Evolutionary conservation across 768 basidiomycete species (phyloP).

Genomic region (Glaciozyma antarctica): DNA sequence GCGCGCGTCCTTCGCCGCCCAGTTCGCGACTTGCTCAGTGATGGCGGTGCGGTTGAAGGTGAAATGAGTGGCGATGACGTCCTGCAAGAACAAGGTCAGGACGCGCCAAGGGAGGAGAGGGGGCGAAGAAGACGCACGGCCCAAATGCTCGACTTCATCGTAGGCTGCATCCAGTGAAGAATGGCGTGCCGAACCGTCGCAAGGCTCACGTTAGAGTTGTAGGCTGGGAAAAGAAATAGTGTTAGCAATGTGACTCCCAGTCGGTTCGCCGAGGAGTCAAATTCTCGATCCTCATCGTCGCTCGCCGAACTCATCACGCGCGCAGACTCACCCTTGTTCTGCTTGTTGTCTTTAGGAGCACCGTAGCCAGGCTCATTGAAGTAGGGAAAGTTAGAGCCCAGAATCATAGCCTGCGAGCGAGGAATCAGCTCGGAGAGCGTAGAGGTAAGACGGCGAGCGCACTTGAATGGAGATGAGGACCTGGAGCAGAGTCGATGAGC

Average conservation of each 20-base stretch:
- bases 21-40: neutral
- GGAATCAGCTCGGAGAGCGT: neutral
- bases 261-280: neutral
- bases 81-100: conserved; percentile 38
- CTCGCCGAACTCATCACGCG: no score
- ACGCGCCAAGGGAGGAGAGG: neutral
- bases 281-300: neutral
- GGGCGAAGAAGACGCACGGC: conserved; percentile 39
- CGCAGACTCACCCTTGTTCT: neutral
- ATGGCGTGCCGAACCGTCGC: conserved; percentile 51
- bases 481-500: conserved; percentile 51
- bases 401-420: conserved; percentile 45
- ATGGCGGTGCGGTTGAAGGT: conserved; percentile 31
- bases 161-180: conserved; percentile 48
- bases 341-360: neutral
- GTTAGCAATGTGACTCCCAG: no score
- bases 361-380: conserved; percentile 49
- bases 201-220: conserved; percentile 45
- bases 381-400: conserved; percentile 48
- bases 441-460: neutral
- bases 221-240: conserved; percentile 38
- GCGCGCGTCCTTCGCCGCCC: conserved; percentile 6
- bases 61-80: conserved; percentile 49
- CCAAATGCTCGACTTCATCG: conserved; percentile 46
- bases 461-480: conserved; percentile 52